These are phyloP conservation scores for Penicillium olsonii DNA, from an alignment of 2,329 filamentous ascomycete genomes.

Conservation along the genomic window DNA sequence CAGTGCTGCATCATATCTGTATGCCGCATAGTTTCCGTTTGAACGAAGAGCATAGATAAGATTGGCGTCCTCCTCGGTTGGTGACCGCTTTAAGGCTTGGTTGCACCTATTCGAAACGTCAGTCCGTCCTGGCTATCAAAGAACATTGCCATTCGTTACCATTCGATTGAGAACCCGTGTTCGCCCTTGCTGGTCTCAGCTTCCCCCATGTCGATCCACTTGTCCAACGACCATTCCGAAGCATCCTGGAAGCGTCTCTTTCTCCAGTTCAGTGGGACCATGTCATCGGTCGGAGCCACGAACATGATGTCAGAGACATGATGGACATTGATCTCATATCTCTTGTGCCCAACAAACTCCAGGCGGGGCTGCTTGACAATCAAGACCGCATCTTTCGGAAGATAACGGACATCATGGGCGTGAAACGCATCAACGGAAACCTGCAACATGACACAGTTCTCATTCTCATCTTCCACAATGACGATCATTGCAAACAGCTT, in stretches of 20 bases:
- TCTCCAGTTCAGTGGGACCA: slow-evolving; percentile 44
- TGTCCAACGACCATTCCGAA: not conserved
- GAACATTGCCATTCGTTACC: not conserved
- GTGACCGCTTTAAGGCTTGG: slow-evolving; percentile 34
- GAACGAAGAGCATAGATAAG: slow-evolving; percentile 37
- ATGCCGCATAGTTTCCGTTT: slow-evolving; percentile 31
- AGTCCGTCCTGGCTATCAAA: not conserved
- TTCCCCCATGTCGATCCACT: not conserved
- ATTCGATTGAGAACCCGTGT: not conserved
- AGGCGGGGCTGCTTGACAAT: slow-evolving; percentile 59
- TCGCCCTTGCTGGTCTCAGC: not conserved
- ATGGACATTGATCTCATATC: slow-evolving; percentile 54
- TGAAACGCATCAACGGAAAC: not conserved
- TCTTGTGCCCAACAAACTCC: slow-evolving; percentile 40
- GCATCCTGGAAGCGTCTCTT: not conserved
- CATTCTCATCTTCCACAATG: slow-evolving; percentile 44
- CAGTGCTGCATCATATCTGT: slow-evolving; percentile 27
- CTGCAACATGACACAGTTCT: slow-evolving; percentile 28
- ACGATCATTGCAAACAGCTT: slow-evolving; percentile 31
- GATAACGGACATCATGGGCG: not conserved
- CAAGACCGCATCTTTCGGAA: slow-evolving; percentile 30
- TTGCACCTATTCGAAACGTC: slow-evolving; percentile 37
- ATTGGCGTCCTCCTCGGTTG: slow-evolving; percentile 41
- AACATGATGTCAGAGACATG: slow-evolving; percentile 54
- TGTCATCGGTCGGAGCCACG: slow-evolving; percentile 38